A percentile compares a stretch with the other conserved stretches of the same genome.
phyloP scores from a whole-genome alignment of 2,329 filamentous ascomycete species.

The Venturia oleaginea region DNA sequence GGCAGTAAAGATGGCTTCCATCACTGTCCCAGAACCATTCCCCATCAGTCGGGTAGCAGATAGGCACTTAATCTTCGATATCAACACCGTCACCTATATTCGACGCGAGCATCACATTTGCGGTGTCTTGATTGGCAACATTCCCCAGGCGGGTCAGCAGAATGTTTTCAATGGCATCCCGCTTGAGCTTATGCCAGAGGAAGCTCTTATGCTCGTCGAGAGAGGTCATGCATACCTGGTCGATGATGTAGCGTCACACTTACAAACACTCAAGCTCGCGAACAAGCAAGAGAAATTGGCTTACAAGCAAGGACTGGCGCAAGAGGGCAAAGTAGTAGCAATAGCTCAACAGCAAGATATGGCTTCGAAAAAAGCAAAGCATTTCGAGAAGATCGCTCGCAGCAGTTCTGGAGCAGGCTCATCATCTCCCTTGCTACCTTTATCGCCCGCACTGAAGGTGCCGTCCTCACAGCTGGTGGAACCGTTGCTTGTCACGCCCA shows the following conservation, averaged over 20 bases:
- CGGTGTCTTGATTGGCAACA: slow-evolving; percentile 75
- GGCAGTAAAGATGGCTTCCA: slow-evolving; percentile 25
- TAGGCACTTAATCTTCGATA: slow-evolving; percentile 84
- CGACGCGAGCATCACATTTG: slow-evolving; percentile 76
- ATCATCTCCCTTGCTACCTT: not conserved
- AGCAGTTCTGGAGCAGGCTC: slow-evolving; percentile 12
- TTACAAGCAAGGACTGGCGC: slow-evolving; percentile 50
- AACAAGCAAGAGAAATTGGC: slow-evolving; percentile 48
- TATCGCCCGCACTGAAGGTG: not conserved
- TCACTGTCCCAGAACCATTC: slow-evolving; percentile 46
- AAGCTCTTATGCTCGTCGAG: slow-evolving; percentile 72
- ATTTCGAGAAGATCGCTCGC: slow-evolving; percentile 36
- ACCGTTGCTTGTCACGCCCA: slow-evolving; percentile 32
- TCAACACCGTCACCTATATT: slow-evolving; percentile 66
- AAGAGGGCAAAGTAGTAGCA: slow-evolving; percentile 45
- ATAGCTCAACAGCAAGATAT: slow-evolving; percentile 37
- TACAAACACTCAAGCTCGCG: slow-evolving; percentile 50
- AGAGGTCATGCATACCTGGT: slow-evolving; percentile 68
- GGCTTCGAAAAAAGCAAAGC: slow-evolving; percentile 41
- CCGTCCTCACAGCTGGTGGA: slow-evolving; percentile 8
- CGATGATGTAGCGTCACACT: slow-evolving; percentile 68
- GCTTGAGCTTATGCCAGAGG: slow-evolving; percentile 82
- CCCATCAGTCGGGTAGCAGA: slow-evolving; percentile 73
- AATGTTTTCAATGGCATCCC: slow-evolving; percentile 89
- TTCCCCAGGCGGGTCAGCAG: slow-evolving; percentile 88